Base-by-base conservation (phyloP, 345 rosid genomes). In the Eucalyptus polybractea region DNA sequence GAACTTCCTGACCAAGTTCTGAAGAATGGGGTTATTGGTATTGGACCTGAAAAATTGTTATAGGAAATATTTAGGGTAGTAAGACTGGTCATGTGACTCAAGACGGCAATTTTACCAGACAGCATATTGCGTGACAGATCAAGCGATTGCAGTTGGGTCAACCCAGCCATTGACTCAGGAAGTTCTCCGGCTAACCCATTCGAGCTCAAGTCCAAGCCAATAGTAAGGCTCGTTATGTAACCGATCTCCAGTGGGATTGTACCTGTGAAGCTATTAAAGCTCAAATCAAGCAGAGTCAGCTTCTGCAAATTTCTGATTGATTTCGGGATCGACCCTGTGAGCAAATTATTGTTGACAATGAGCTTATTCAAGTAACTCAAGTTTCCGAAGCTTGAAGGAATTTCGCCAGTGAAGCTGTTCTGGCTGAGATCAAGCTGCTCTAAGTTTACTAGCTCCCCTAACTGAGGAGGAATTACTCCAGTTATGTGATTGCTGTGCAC, bases 361-460 rank as follows among this genome's bases (percentile, higher is more conserved):
- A 98, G 94, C 98, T 98, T 98, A 95, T 93, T 95, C 88, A 98
- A 91, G 96, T 98, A 97, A 91, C 96, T 96, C 88, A 98, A 91
- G 93, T 97, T 97, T 24, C 99, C 98, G 16, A 98, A 96, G 93
- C 99, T 96, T 86, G 86, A 54, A 0, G 99, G 98, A 88, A 96
- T 95, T 90, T 91, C 93, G 14, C 98, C 96, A 4, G 93, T 94
- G 90, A 98, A 95, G 93, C 96, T 95, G 93, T 98, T 98, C 89
- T 97, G 93, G 91, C 99, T 97, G 42, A 98, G 93, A 92, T 97
- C 99, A 92, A 98, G 98, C 93, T 95, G 99, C 97, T 98, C 99
- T 53, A 98, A 92, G 89, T 98, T 98, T 91, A 98, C 98, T 45
- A 97, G 97, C 93, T 95, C 95, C 89, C 99, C 99, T 22, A 98